Base-by-base conservation (phyloP, 306 rosid genomes). In the Glycine tomentella region DNA sequence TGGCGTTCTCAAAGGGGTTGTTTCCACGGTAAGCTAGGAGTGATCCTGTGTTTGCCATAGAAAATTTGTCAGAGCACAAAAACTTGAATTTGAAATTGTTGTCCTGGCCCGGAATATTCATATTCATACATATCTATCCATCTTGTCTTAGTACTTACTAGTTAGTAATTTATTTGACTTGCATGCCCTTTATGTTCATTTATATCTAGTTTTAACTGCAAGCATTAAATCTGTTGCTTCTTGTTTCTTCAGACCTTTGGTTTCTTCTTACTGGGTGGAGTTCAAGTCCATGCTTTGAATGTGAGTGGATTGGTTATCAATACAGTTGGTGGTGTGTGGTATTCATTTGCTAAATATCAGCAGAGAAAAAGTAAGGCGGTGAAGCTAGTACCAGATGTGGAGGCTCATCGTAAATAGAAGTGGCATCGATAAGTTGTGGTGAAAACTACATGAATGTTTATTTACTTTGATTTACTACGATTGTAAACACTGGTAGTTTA, bases 1-100 rank as follows among this genome's bases (percentile, higher is more conserved):
- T 36, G 99, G 98, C 8, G 97, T 95, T 82, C 99, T 95, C 84
- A 95, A 95, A 83, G 99, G 99, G 7, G 99, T 95, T 83, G 99
- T 93, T 66, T 93, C 99, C 64, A 95, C 98, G 82, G 98, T 95
- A 87, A 82, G 95, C 68, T 15, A 50, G 49, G 45, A 77, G 44
- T 17, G 69, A 59, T 45, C 70, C 59, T 17, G 12, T 86, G 67
- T 57, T 81, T 64, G 62, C 52, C 13, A 58, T 80, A 49, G 40
- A 81, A 46, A 70, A 62, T 75, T 79, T 59, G 76, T 15, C n/a
- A 40, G 50, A 42, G 71, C 59, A 46, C 51, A 62, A 36, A 79
- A 66, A 10, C 66, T 20, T 49, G 40, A 77, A 77, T 38, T 49
- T 69, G 61, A 31, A 80, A 77, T 45, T 44, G 15, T 67, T 49